A percentile compares a stretch with the other conserved stretches of the same genome.
These are phyloP conservation scores for Pestalotiopsis fici DNA, from an alignment of 2,329 filamentous ascomycete genomes.

Conservation along the genomic window DNA sequence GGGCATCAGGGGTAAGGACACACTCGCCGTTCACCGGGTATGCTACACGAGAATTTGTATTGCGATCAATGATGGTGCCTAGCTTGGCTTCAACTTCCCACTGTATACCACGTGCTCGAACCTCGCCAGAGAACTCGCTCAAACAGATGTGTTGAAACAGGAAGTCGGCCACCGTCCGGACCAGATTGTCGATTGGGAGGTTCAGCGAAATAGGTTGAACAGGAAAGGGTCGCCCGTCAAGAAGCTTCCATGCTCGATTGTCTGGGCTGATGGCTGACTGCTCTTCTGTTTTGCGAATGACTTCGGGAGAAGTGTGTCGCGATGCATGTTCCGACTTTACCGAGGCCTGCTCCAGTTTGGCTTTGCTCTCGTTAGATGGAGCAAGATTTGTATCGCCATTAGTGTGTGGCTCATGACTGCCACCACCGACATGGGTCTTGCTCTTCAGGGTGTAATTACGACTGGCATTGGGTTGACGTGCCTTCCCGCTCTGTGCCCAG, in stretches of 20 bases:
- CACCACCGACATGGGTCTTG: slow-evolving; percentile 29
- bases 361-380: not conserved
- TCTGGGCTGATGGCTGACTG: not conserved
- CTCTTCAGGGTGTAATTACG: slow-evolving; percentile 49
- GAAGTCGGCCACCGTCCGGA: slow-evolving; percentile 79
- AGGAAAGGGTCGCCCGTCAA: slow-evolving; percentile 32
- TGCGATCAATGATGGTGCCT: slow-evolving; percentile 75
- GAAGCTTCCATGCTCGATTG: slow-evolving; percentile 14
- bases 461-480: slow-evolving; percentile 36
- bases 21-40: slow-evolving; percentile 71
- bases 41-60: slow-evolving; percentile 68
- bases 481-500: slow-evolving; percentile 47
- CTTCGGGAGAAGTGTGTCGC: slow-evolving; percentile 49
- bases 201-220: slow-evolving; percentile 72
- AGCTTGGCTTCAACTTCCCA: slow-evolving; percentile 96
- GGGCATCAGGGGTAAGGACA: slow-evolving; percentile 61
- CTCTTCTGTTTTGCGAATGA: slow-evolving; percentile 31
- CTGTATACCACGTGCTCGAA: slow-evolving; percentile 65
- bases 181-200: slow-evolving; percentile 73
- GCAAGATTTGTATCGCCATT: slow-evolving; percentile 6
- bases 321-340: slow-evolving; percentile 35
- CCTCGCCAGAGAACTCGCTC: slow-evolving; percentile 65
- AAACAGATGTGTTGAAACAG: slow-evolving; percentile 72
- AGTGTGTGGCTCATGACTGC: slow-evolving; percentile 32
- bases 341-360: slow-evolving; percentile 4